Conservation (phyloP, 202 grass and related monocot genomes). For the Setaria viridis region DNA sequence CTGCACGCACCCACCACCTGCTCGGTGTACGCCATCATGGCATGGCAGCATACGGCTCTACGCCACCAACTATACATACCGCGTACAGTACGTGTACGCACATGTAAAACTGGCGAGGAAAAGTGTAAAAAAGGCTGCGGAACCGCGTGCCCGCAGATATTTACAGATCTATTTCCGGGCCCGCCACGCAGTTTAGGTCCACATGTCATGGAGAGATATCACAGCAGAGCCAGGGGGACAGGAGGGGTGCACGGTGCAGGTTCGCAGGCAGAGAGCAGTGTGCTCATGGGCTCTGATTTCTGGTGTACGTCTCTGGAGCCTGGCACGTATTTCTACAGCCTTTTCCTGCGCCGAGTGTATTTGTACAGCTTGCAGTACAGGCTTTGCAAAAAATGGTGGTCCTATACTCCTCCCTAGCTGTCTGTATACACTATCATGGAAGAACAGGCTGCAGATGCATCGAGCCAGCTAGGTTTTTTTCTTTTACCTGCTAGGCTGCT, state of each 20-base stretch:
- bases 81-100: conserved; percentile 22
- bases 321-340: conserved; percentile 47
- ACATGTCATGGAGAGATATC: neutral
- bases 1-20: conserved; percentile 43
- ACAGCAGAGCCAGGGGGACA: neutral
- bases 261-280: neutral
- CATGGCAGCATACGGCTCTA: conserved; percentile 40
- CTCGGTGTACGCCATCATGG: conserved; percentile 54
- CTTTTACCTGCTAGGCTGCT: neutral
- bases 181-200: neutral
- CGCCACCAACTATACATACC: conserved; percentile 33
- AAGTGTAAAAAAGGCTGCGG: conserved; percentile 14
- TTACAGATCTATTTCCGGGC: conserved; percentile 33
- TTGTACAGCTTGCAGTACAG: conserved; percentile 27
- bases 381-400: conserved; percentile 29
- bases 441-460: neutral
- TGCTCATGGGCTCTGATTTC: conserved; percentile 42
- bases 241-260: neutral
- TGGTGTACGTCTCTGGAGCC: conserved; percentile 33
- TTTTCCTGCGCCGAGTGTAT: conserved; percentile 3
- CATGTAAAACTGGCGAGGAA: neutral
- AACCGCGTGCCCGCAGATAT: conserved; percentile 30
- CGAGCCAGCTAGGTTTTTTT: conserved; percentile 44
- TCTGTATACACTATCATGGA: conserved; percentile 14
- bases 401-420: neutral